phyloP scores from a whole-genome alignment of 352 stramenopile genomes.

The Phytopythium vexans region DNA sequence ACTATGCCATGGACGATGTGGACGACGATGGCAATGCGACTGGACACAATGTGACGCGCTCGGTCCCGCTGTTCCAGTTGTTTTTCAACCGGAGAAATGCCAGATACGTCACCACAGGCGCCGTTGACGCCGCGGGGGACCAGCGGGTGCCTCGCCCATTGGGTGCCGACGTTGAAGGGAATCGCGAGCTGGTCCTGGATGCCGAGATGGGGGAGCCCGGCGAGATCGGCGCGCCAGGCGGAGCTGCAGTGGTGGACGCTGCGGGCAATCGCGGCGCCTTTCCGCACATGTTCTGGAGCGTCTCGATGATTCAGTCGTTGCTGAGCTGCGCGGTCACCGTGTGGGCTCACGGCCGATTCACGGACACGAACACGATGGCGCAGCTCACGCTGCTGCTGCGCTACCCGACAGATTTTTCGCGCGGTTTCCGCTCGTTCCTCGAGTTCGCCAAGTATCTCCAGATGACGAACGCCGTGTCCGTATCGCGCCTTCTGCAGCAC shows the following conservation, averaged over 20 bases:
- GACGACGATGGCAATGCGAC: neutral
- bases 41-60: neutral
- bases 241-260: slow-evolving; percentile 5
- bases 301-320: slow-evolving; percentile 32
- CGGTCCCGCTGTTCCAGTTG: slow-evolving; percentile 28
- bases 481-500: slow-evolving; percentile 47
- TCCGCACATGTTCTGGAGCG: neutral
- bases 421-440: slow-evolving; percentile 48
- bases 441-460: slow-evolving; percentile 67
- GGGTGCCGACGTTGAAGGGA: slow-evolving; percentile 10
- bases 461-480: slow-evolving; percentile 30
- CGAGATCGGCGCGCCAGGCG: slow-evolving; percentile 7
- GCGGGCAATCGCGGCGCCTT: slow-evolving; percentile 8
- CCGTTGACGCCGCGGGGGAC: slow-evolving; percentile 1
- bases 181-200: slow-evolving; percentile 11
- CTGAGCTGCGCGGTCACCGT: slow-evolving; percentile 36
- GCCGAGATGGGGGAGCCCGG: slow-evolving; percentile 3
- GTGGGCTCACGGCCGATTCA: slow-evolving; percentile 39
- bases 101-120: slow-evolving; percentile 5
- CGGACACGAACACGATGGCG: slow-evolving; percentile 23
- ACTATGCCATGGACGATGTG: neutral
- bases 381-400: slow-evolving; percentile 33
- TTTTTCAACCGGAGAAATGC: slow-evolving; percentile 32
- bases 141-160: slow-evolving; percentile 10
- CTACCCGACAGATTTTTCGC: slow-evolving; percentile 25